Percentiles rank a stretch among this genome's conserved stretches.
These are phyloP conservation scores for Zanthoxylum bungeanum DNA, from an alignment of 345 rosid genomes.

Conservation along the genomic window DNA sequence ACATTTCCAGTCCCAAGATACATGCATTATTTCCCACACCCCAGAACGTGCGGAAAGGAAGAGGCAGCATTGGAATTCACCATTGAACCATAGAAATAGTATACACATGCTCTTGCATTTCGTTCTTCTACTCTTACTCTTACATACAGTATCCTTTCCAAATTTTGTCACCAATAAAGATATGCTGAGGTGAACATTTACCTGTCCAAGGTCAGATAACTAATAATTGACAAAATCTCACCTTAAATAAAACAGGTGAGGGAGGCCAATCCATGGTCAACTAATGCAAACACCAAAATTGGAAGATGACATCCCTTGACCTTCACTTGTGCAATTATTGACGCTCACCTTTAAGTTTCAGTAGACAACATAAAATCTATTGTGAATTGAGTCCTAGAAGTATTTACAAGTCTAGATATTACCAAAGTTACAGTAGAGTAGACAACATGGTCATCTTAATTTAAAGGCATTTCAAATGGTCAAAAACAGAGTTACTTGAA, in stretches of 20 bases:
- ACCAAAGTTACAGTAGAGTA: no score
- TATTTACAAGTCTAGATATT: neutral
- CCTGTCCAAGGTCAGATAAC: neutral
- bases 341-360: neutral
- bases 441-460: no score
- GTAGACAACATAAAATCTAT: neutral
- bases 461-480: neutral
- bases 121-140: neutral
- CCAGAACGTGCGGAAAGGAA: neutral
- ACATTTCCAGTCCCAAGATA: neutral
- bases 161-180: neutral
- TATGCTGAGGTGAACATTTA: neutral
- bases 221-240: neutral
- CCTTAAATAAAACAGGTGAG: neutral
- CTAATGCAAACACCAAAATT: neutral
- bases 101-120: neutral
- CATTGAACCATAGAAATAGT: neutral
- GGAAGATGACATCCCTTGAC: neutral
- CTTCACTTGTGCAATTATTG: neutral
- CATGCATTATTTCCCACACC: neutral
- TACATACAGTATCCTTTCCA: neutral
- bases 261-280: neutral
- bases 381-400: neutral
- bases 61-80: neutral
- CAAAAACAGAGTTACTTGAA: neutral